A percentile compares a stretch with the other conserved stretches of the same genome.
These are phyloP conservation scores for Ormosia emarginata DNA, from an alignment of 306 rosid genomes.

Conservation along the genomic window DNA sequence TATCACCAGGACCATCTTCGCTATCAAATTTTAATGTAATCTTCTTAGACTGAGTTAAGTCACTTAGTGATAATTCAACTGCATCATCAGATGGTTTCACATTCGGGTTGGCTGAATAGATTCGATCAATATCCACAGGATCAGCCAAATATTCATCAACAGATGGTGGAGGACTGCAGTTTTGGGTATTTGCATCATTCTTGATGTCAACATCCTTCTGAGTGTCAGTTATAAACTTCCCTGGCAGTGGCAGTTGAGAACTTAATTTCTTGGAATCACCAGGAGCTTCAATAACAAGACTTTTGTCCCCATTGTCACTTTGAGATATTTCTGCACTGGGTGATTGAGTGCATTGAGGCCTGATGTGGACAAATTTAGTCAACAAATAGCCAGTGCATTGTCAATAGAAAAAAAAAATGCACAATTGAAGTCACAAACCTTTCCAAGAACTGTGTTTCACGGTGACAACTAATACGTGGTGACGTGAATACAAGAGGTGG, in stretches of 20 bases:
- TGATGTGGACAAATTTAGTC: constrained; percentile 16
- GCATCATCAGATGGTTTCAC: constrained; percentile 31
- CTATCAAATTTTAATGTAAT: constrained; percentile 5
- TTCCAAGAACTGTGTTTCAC: constrained; percentile 29
- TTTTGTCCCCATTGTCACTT: constrained; percentile 22
- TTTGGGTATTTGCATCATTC: constrained; percentile 18
- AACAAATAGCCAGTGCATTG: background rate
- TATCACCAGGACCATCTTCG: constrained; percentile 19
- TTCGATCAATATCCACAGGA: constrained; percentile 36
- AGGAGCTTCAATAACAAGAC: constrained; percentile 24
- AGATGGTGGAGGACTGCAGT: constrained; percentile 34
- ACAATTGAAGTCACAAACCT: constrained; percentile 36
- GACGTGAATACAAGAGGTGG: constrained; percentile 61
- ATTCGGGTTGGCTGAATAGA: constrained; percentile 15
- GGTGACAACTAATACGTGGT: constrained; percentile 37
- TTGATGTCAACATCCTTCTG: constrained; percentile 20
- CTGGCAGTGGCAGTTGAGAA: constrained; percentile 12
- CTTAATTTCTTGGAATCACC: constrained; percentile 14
- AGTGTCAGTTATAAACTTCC: constrained; percentile 21
- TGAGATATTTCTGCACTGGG: constrained; percentile 23
- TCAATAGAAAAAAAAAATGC: background rate
- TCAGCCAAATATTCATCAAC: constrained; percentile 57
- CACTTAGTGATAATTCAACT: constrained; percentile 16
- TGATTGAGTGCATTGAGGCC: constrained; percentile 39
- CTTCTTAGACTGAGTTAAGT: constrained; percentile 17